Evolutionary conservation across 768 basidiomycete species (phyloP).

Genomic region (Lactarius sp.): DNA sequence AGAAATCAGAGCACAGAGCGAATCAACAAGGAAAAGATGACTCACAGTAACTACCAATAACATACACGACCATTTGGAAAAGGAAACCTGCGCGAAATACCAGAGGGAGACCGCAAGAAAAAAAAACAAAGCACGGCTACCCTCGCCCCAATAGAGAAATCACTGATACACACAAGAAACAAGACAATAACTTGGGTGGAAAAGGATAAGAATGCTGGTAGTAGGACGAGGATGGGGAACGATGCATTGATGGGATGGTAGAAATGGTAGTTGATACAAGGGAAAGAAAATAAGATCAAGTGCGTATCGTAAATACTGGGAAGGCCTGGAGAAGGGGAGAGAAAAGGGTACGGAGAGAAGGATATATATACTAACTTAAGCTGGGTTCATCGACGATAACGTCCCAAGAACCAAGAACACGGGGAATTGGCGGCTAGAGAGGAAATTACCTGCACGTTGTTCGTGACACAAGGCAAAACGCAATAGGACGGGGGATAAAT

Average conservation of each 20-base stretch:
- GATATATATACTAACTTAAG: conserved; percentile 19
- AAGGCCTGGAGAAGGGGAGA: neutral
- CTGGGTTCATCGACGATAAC: conserved; percentile 27
- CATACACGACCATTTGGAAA: conserved; percentile 19
- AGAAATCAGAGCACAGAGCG: neutral
- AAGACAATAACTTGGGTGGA: conserved; percentile 25
- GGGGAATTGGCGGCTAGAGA: conserved; percentile 28
- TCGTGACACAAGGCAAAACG: conserved; percentile 28
- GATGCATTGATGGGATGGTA: conserved; percentile 9
- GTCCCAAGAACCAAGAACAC: conserved; percentile 44
- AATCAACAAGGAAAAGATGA: neutral
- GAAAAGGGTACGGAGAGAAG: neutral
- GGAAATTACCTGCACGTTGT: conserved; percentile 31
- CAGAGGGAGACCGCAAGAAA: conserved; percentile 7
- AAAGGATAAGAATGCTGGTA: conserved; percentile 18
- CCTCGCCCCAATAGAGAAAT: conserved; percentile 14
- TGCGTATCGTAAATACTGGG: conserved; percentile 18
- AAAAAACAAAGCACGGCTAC: conserved; percentile 16
- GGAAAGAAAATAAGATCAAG: conserved; percentile 19
- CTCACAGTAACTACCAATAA: conserved; percentile 24
- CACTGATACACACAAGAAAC: conserved; percentile 23
- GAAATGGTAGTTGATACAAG: conserved; percentile 25
- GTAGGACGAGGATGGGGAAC: conserved; percentile 10
- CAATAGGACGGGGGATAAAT: conserved; percentile 22
- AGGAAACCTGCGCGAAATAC: conserved; percentile 9